A percentile compares a stretch with the other conserved stretches of the same genome.
Conservation (phyloP, 805 yeast genomes). For the Pichia membranifaciens region DNA sequence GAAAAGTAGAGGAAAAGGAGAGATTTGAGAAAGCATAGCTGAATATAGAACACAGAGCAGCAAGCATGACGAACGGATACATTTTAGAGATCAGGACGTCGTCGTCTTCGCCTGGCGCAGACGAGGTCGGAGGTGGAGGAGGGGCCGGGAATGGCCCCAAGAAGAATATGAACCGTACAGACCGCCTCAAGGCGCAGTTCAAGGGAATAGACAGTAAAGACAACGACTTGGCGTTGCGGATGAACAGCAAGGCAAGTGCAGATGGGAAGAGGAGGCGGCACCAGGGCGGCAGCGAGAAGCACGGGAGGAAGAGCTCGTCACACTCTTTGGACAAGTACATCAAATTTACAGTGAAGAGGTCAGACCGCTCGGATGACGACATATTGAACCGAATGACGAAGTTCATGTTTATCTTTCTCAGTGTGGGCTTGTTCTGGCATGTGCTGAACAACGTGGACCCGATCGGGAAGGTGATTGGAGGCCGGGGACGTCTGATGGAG, state of each 20-base stretch:
- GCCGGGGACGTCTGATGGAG: not conserved
- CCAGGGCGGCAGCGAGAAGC: not conserved
- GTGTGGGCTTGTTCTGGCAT: conserved; percentile 10
- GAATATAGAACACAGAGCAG: not conserved
- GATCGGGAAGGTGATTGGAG: conserved; percentile 5
- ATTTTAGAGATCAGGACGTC: conserved; percentile 26
- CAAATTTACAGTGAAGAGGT: conserved; percentile 13
- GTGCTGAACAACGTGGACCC: conserved; percentile 14
- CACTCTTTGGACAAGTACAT: conserved; percentile 14
- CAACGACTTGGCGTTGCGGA: not conserved
- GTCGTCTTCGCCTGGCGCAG: not conserved
- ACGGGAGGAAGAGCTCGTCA: not conserved
- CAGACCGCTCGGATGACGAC: not conserved
- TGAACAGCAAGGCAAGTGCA: not conserved
- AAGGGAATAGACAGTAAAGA: conserved; percentile 1
- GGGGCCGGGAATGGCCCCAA: not conserved
- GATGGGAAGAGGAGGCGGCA: not conserved
- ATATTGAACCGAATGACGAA: not conserved
- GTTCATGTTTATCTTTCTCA: conserved; percentile 4
- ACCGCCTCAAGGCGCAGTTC: not conserved
- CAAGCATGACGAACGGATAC: conserved; percentile 22
- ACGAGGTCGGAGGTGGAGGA: not conserved
- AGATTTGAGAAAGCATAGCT: not conserved
- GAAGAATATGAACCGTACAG: not conserved
- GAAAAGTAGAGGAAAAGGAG: too few species aligned